These are phyloP conservation scores for Blepharisma stoltei DNA, from an alignment of 73 alveolate genomes.

Conservation along the genomic window DNA sequence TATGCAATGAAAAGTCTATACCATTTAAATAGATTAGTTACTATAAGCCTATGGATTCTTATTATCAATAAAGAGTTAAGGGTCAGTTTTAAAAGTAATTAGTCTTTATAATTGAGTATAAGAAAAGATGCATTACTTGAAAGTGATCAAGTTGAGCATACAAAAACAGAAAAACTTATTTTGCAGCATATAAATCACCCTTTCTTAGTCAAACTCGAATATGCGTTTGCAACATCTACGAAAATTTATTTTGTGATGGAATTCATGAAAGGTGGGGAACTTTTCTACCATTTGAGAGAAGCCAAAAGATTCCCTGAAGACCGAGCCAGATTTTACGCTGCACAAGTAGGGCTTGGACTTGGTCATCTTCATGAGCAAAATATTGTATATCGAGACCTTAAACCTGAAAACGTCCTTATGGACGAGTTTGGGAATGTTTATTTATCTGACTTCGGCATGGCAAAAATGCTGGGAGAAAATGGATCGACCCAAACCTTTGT, in stretches of 20 bases:
- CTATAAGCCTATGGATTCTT: too few relatives aligned
- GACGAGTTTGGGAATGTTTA: constrained; percentile 78
- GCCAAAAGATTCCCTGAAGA: constrained; percentile 77
- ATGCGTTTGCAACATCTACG: constrained; percentile 82
- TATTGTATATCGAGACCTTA: constrained; percentile 88
- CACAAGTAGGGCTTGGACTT: constrained; percentile 79
- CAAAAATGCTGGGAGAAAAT: constrained; percentile 69
- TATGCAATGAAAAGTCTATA: constrained; percentile 90
- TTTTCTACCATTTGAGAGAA: constrained; percentile 78
- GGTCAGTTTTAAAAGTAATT: too few relatives aligned
- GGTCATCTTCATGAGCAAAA: constrained; percentile 82
- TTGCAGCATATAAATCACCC: constrained; percentile 81
- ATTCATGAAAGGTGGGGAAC: constrained; percentile 93
- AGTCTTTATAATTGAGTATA: too few relatives aligned
- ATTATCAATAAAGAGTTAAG: too few relatives aligned
- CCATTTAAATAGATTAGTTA: too few relatives aligned
- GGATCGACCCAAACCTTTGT: constrained; percentile 79
- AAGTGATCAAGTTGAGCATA: constrained; percentile 78
- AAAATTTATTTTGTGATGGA: constrained; percentile 87
- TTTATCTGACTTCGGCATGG: constrained; percentile 93
- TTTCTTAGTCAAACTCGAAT: constrained; percentile 74
- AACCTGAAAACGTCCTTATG: constrained; percentile 91
- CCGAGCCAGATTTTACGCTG: constrained; percentile 77
- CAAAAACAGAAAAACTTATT: constrained; percentile 80
- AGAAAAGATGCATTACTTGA: constrained; percentile 83